Evolutionary conservation across 768 basidiomycete genomes (phyloP), one percentile per base, ranked within the genome.

Genomic region (Termitomyces sp.): DNA sequence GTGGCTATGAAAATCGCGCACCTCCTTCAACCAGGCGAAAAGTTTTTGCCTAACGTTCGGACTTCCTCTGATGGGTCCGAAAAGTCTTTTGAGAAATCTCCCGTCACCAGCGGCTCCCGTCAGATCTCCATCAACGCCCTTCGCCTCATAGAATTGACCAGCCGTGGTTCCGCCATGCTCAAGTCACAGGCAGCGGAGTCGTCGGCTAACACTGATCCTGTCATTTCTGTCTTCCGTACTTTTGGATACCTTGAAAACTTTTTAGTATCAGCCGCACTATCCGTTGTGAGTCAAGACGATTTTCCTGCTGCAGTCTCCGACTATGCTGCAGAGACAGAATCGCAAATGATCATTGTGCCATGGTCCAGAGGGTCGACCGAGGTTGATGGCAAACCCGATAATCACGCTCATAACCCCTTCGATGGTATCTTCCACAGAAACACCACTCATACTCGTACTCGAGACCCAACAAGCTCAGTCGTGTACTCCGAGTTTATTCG

Each of bases 111-210:
- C 16, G 39, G 51, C 5, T 54, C 66, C 0, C 59, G 59, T 5
- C 60, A 54, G 4, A 72, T 85, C 55, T 73, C 76, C 10, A 77
- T 96, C 36, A 83, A 92, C 61, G 90, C 90, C 0, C 80, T 98
- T 4, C 92, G 95, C n/a, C 80, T 98, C 8, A 84, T 98, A 61
- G 94, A 98, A 68, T 75, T 98, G 41, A 90, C 92, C 0, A 86
- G 86, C 34, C 88, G 97, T 57, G 91, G 90, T 1, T 94, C 92
- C 1, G 88, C 90, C 2, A 83, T 96, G 34, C 82, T 98, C 70
- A 88, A 84, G 66, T 90, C 89, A 1, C 83, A 89, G 54, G 86
- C 85, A 59, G 82, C 87, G 0, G 88, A 91, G 18, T 74, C 81
- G 3, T 75, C 94, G 29, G 77, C 90, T 36, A 76, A 75, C 54